Base-by-base conservation (phyloP, 2,329 filamentous ascomycete species). In the Fusarium verticillioides region DNA sequence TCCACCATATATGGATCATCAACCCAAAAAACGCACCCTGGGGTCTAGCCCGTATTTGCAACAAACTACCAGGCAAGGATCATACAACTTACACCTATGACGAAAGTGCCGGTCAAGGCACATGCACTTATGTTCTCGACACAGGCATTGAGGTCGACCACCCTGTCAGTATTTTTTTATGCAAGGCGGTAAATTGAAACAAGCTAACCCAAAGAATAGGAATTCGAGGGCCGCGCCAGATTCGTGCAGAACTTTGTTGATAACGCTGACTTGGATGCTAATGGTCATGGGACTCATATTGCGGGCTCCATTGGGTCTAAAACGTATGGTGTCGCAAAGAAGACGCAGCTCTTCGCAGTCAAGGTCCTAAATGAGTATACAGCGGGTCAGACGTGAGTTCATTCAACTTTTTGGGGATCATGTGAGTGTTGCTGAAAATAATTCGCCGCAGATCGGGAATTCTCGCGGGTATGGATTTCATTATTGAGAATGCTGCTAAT, bases 111-210 rank as follows among this genome's bases (percentile, higher is more conserved):
- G 26, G 54, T n/a, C 16, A 52, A 19, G 43, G 49, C 10, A 64
- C 53, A 4, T 70, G 66, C 4, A 62, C 49, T 32, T 70, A 70
- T 19, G 66, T 70, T 9, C n/a, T 70, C 4, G 67, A 70, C 15
- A 60, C 60, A 12, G 30, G 49, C 28, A 42, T 43, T 5, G 23
- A 23, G 10, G 4, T 57, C 7, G 7, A n/a, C 13, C 23, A 18
- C 11, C 30, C 26, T 57, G 37, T 21, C 9, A 10, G 23, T 13
- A 6, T 9, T 16, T 19, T 32, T 37, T 34, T 18, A 36, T 47
- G 19, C 40, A 34, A 47, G 19, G 19, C 54, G 26, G 42, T 18
- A 6, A 30, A 43, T 12, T 28, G 23, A 36, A 57, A 28, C 37
- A 23, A 11, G 23, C 26, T 23, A 26, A 57, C 15, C 19, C 16